Percentiles rank a stretch among this genome's conserved stretches.
Conservation (phyloP, 164 flowering plant species). For the Santalum album region DNA sequence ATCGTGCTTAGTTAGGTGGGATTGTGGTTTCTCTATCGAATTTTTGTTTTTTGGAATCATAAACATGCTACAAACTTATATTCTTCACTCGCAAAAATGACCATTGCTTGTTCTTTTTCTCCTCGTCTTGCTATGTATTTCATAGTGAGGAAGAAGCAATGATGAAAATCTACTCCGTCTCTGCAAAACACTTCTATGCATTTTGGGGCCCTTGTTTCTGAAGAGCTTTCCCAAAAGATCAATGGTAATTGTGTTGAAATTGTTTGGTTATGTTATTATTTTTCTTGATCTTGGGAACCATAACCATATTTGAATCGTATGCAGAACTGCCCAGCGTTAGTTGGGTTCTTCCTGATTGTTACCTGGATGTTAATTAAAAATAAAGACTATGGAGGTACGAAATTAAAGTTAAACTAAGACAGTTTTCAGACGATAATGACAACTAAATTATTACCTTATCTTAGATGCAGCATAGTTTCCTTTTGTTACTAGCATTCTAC, state of each 20-base stretch:
- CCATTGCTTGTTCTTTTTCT: too few species aligned
- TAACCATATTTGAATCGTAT: not conserved
- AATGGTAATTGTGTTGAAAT: slow-evolving; percentile 13
- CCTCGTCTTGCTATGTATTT: not conserved
- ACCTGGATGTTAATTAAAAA: slow-evolving; percentile 32
- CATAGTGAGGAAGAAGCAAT: slow-evolving; percentile 34
- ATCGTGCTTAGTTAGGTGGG: too few species aligned
- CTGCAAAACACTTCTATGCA: slow-evolving; percentile 36
- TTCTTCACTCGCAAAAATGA: too few species aligned
- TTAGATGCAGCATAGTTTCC: too few species aligned
- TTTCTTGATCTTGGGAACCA: too few species aligned
- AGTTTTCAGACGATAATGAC: too few species aligned
- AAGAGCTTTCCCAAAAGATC: slow-evolving; percentile 29
- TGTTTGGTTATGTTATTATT: not conserved
- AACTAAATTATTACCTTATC: too few species aligned
- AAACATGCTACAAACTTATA: too few species aligned
- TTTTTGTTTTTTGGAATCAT: too few species aligned
- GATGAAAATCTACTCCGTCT: slow-evolving; percentile 31
- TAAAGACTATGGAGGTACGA: slow-evolving; percentile 33
- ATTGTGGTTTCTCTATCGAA: too few species aligned
- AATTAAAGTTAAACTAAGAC: too few species aligned
- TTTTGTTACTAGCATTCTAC: too few species aligned
- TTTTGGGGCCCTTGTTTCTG: slow-evolving; percentile 27
- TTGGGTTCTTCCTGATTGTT: slow-evolving; percentile 48
- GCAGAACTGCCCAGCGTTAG: slow-evolving; percentile 30